Base-by-base conservation (phyloP, 2,329 filamentous ascomycete genomes). In the Fusarium coicis region DNA sequence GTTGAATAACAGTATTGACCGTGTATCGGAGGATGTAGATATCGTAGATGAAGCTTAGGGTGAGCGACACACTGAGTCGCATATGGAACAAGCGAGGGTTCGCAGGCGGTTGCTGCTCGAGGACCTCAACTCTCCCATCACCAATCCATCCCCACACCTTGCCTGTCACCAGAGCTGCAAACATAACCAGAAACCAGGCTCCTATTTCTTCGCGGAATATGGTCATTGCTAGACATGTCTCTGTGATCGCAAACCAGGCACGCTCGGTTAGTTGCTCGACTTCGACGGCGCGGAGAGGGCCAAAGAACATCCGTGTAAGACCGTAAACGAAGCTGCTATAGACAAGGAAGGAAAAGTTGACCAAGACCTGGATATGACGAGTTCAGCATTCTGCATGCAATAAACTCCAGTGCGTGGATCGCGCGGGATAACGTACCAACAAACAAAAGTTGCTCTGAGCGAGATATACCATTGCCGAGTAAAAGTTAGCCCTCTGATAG, bases 111-210 rank as follows among this genome's bases (percentile, higher is more conserved):
- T 98, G 95, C 82, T 99, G 96, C 83, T 99, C 96, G 58, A 98
- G 87, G 49, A 96, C 90, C 80, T 99, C 97, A 61, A 99, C 94
- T 59, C 97, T 90, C 30, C 96, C 96, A 81, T 98, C 96, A 58
- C 94, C 95, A 75, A 99, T 97, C 96, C 97, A 99, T 62, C 95
- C 94, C 95, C 97, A 99, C 53, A 99, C 93, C 84, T 98, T 98
- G 61, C 95, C 95, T 7, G 95, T 96, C 52, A 99, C 89, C 43
- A 99, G 88, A 32, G 92, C 91, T 21, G 97, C 93, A 82, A 99
- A 98, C 95, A 99, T 98, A 78, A 96, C 91, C 66, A 99, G 86
- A 79, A 98, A 97, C 91, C 95, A 97, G 46, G 93, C 93, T 49
- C 96, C 96, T 23, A 99, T 91, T 81, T 98, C 95, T 72, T 98